These are phyloP conservation scores for Chlorella sp. DNA, from an alignment of 139 green algal genomes.

Conservation along the genomic window DNA sequence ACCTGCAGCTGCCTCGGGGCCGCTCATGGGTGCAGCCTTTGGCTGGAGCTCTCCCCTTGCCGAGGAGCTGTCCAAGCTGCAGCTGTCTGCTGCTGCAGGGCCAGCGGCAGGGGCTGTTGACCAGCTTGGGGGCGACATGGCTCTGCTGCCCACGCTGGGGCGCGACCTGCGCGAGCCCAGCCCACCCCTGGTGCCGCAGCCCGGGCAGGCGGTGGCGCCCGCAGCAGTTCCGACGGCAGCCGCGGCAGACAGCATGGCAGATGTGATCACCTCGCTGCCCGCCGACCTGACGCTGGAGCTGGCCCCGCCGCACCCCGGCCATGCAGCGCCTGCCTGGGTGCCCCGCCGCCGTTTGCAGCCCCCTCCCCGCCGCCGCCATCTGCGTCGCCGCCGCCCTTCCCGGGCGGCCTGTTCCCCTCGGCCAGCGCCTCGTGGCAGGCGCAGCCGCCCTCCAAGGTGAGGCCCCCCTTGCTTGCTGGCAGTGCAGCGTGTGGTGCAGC, in stretches of 20 bases:
- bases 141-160: conserved; percentile 20
- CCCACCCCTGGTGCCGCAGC: not conserved
- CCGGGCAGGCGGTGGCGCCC: not conserved
- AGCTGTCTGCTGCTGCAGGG: conserved; percentile 13
- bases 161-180: conserved; percentile 2
- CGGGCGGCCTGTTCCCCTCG: conserved; percentile 25
- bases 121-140: not conserved
- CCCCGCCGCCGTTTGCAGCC: not conserved
- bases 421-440: conserved; percentile 22
- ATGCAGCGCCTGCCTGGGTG: not conserved
- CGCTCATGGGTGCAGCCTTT: conserved; percentile 18
- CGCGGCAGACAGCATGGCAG: conserved; percentile 8
- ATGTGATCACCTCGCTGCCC: conserved; percentile 34
- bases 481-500: not conserved
- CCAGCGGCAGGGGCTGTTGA: not conserved
- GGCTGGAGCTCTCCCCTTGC: conserved; percentile 39
- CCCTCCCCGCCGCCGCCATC: conserved; percentile 2
- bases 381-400: conserved; percentile 26
- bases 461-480: not conserved
- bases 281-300: conserved; percentile 32
- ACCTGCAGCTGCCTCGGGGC: not conserved
- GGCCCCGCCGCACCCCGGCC: not conserved
- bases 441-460: conserved; percentile 19
- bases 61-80: conserved; percentile 36
- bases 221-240: not conserved